Base-by-base conservation (phyloP, 2,329 filamentous ascomycete species). In the Ascomycota sp. region DNA sequence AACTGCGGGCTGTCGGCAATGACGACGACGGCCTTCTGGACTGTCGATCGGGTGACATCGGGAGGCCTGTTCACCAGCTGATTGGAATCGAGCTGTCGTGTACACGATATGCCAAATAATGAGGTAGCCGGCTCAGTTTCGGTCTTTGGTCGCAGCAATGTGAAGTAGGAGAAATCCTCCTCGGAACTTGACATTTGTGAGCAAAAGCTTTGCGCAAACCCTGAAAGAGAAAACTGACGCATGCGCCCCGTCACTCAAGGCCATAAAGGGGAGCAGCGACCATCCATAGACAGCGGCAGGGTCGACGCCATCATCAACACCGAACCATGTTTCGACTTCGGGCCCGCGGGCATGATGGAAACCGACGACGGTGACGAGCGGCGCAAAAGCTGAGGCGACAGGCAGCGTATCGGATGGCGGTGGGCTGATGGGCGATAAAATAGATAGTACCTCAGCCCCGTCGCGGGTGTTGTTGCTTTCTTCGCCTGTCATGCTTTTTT, bases 111-210 rank as follows among this genome's bases (percentile, higher is more conserved):
- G 40, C 89, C 89, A 50, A 98, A 98, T 16, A 98, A 70, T 21
- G 82, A 92, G 2, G 80, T 83, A 25, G 72, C 70, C 6, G 75
- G 68, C 27, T 58, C 50, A 13, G 52, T 45, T 34, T 55, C 56
- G 40, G 56, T 63, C 35, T 63, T 64, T 32, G 74, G 71, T 25
- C 72, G 70, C 37, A 82, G 66, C 34, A 98, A 72, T 7, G 86
- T 95, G 53, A 98, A 98, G 59, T 98, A 98, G 34, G 84, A 93
- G 61, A 95, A 98, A 57, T 95, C 89, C 57, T 98, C 89, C 37
- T 76, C 77, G 16, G 80, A 75, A 36, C 80, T 89, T 47, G 36
- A 7, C 25, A 12, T 27, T 28, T 35, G 37, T 46, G 35, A 44
- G 43, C 36, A 37, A 10, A 29, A 4, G 5, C 11, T 13, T 21